phyloP scores from a whole-genome alignment of 2,329 filamentous ascomycete genomes.

The Blastomyces silverae region DNA sequence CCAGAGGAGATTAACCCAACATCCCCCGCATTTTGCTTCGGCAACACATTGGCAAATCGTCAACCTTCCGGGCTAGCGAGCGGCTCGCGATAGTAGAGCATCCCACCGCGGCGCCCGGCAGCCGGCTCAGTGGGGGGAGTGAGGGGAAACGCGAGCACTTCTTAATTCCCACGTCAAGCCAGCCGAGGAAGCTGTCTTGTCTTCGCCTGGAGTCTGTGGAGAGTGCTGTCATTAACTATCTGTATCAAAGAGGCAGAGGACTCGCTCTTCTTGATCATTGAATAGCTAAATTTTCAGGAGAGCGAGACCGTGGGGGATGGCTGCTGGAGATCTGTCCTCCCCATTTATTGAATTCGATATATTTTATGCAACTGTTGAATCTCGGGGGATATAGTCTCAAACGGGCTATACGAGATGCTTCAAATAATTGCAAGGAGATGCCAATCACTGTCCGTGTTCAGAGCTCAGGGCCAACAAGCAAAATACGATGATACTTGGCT shows the following conservation, averaged over 20 bases:
- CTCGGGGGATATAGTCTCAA: too few species aligned
- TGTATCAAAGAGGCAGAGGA: not conserved
- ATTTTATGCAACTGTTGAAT: too few species aligned
- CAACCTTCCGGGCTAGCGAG: not conserved
- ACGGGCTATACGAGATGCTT: too few species aligned
- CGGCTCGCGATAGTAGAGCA: not conserved
- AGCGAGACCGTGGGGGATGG: too few species aligned
- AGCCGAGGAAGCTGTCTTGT: not conserved
- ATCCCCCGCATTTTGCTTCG: not conserved
- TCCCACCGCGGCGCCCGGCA: not conserved
- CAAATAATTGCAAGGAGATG: too few species aligned
- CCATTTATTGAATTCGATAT: too few species aligned
- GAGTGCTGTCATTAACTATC: not conserved
- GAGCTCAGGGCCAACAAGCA: too few species aligned
- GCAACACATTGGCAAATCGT: not conserved
- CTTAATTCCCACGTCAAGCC: not conserved
- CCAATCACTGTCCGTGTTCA: too few species aligned
- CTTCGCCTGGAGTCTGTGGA: not conserved
- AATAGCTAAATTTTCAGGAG: too few species aligned
- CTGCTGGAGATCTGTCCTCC: too few species aligned
- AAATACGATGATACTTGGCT: too few species aligned
- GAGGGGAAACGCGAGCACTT: not conserved
- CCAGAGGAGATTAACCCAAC: not conserved
- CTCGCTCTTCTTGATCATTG: not conserved
- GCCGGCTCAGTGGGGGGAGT: not conserved